phyloP scores from a whole-genome alignment of 306 rosid genomes.

The Begonia peltatifolia region DNA sequence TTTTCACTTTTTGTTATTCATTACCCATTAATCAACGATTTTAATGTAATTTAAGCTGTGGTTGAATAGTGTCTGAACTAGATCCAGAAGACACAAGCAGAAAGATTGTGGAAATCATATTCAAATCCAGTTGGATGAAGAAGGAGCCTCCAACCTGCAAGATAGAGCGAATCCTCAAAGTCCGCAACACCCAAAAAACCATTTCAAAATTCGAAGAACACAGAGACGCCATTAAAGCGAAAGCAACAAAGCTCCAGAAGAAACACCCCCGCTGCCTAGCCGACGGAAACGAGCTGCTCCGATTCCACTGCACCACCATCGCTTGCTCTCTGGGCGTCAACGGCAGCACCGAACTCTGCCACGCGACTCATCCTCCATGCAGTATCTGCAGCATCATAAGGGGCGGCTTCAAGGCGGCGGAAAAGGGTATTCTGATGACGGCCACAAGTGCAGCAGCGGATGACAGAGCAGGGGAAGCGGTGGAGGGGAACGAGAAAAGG shows the following conservation, averaged over 20 bases:
- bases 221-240: conserved; percentile 72
- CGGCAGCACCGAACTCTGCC: conserved; percentile 76
- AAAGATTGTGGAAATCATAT: conserved; percentile 94
- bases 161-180: conserved; percentile 79
- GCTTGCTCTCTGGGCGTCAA: conserved; percentile 68
- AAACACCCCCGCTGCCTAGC: conserved; percentile 87
- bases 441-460: conserved; percentile 92
- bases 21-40: too few species aligned
- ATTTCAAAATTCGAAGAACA: conserved; percentile 68
- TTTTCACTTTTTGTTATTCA: too few species aligned
- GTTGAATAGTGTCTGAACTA: conserved; percentile 58
- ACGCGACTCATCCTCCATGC: conserved; percentile 48
- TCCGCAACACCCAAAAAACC: conserved; percentile 75
- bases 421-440: conserved; percentile 57
- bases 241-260: conserved; percentile 55
- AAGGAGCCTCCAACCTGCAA: conserved; percentile 78
- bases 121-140: conserved; percentile 95
- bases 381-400: conserved; percentile 55
- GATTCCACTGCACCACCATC: conserved; percentile 78
- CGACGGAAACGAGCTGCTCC: conserved; percentile 89
- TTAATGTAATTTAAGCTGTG: too few species aligned
- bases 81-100: conserved; percentile 94
- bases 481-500: conserved; percentile 25
- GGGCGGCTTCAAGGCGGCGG: conserved; percentile 37
- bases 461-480: conserved; percentile 29